These are phyloP conservation scores for Arabidopsis lyrata DNA, from an alignment of 441 rosid genomes.

Conservation along the genomic window DNA sequence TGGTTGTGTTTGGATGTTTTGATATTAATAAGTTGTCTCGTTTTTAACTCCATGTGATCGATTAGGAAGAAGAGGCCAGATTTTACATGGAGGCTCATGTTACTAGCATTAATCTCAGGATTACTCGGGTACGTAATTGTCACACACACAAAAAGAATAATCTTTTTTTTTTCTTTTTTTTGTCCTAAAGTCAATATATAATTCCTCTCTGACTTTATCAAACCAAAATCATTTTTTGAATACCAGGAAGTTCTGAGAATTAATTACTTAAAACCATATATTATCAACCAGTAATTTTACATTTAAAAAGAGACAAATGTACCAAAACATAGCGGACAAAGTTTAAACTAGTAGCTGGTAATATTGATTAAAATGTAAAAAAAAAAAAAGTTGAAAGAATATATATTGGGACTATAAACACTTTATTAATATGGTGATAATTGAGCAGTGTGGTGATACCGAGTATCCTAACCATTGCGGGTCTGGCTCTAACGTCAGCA, in stretches of 20 bases:
- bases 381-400: background rate
- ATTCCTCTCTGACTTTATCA: no score
- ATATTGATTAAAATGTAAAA: background rate
- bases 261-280: no score
- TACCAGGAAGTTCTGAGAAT: no score
- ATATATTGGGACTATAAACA: background rate
- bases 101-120: constrained; percentile 48
- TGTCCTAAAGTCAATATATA: background rate
- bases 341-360: background rate
- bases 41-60: constrained; percentile 16
- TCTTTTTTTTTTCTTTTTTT: background rate
- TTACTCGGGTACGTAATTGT: constrained; percentile 44
- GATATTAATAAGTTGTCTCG: background rate
- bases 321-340: constrained; percentile 7
- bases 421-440: background rate
- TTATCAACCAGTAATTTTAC: background rate
- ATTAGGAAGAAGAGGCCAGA: constrained; percentile 47
- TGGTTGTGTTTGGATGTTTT: constrained; percentile 2
- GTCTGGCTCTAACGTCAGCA: constrained; percentile 60
- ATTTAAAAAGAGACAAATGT: background rate
- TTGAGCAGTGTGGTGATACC: constrained; percentile 53
- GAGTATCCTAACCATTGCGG: constrained; percentile 48
- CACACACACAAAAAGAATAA: background rate
- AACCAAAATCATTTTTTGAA: no score
- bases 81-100: constrained; percentile 41